These are phyloP conservation scores for Terfezia claveryi DNA, from an alignment of 495 filamentous ascomycete genomes.

Conservation along the genomic window DNA sequence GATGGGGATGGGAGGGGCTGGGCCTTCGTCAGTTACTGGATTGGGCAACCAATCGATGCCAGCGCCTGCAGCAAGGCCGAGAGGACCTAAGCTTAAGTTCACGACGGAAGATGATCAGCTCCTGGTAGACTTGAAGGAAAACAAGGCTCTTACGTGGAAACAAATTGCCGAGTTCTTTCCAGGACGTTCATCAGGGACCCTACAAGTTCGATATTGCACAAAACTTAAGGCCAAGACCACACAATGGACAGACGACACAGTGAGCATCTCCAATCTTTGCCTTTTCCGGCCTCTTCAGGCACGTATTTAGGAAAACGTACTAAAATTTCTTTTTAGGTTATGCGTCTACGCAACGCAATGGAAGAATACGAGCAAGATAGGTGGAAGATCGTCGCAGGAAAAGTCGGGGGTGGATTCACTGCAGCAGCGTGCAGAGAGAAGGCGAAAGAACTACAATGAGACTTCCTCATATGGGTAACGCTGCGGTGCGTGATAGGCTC, in stretches of 20 bases:
- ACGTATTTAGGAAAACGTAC: neutral
- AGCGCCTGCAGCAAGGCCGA: constrained; percentile 46
- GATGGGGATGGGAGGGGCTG: constrained; percentile 51
- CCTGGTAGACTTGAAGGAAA: constrained; percentile 73
- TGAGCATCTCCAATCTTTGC: constrained; percentile 25
- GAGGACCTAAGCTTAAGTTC: constrained; percentile 72
- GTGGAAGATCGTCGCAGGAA: constrained; percentile 70
- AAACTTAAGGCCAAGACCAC: constrained; percentile 81
- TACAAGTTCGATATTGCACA: constrained; percentile 86
- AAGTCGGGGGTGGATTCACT: constrained; percentile 68
- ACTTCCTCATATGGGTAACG: neutral
- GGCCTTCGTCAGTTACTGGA: neutral
- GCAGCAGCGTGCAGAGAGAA: constrained; percentile 67
- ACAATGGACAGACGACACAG: constrained; percentile 81
- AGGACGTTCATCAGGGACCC: constrained; percentile 61
- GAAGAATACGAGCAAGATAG: constrained; percentile 77
- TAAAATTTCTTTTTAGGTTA: constrained; percentile 30
- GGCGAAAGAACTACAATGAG: constrained; percentile 31
- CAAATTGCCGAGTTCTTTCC: constrained; percentile 91
- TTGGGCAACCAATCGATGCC: constrained; percentile 33
- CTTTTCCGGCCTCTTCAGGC: neutral
- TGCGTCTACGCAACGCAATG: constrained; percentile 54
- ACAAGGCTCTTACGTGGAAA: constrained; percentile 82
- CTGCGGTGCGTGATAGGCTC: neutral
- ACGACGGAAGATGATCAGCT: constrained; percentile 71